Percentiles rank a stretch among this genome's conserved stretches.
These are phyloP conservation scores for Chenopodium formosanum DNA, from an alignment of 148 eudicot species.

Conservation along the genomic window DNA sequence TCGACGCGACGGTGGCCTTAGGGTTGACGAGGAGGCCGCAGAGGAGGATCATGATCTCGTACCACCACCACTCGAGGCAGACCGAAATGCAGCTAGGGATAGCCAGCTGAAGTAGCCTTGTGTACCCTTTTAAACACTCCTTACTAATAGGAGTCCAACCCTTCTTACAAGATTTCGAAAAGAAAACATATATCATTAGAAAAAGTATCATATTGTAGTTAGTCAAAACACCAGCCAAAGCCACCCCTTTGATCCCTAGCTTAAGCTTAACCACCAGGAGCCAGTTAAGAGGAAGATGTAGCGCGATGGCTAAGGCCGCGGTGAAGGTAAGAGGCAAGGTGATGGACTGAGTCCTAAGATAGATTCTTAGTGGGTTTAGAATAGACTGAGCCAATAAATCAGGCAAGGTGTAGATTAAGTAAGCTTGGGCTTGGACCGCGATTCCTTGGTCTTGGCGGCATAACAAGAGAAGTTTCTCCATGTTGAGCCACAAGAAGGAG, in stretches of 20 bases:
- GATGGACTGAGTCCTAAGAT: slow-evolving; percentile 52
- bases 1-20: slow-evolving; percentile 59
- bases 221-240: slow-evolving; percentile 38
- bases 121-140: slow-evolving; percentile 19
- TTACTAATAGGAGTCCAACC: slow-evolving; percentile 20
- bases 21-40: slow-evolving; percentile 62
- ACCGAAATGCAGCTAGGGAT: slow-evolving; percentile 80
- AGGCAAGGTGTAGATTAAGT: slow-evolving; percentile 43
- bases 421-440: slow-evolving; percentile 40
- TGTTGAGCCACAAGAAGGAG: slow-evolving; percentile 49
- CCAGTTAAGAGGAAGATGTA: slow-evolving; percentile 50
- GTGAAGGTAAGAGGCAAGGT: slow-evolving; percentile 51
- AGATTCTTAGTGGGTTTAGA: slow-evolving; percentile 52
- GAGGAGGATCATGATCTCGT: slow-evolving; percentile 75
- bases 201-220: slow-evolving; percentile 35
- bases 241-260: slow-evolving; percentile 46
- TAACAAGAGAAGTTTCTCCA: slow-evolving; percentile 36
- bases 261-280: slow-evolving; percentile 29
- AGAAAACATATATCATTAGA: slow-evolving; percentile 27
- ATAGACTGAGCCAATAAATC: slow-evolving; percentile 51
- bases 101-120: slow-evolving; percentile 31
- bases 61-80: slow-evolving; percentile 96
- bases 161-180: slow-evolving; percentile 24
- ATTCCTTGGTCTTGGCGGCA: slow-evolving; percentile 46
- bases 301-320: slow-evolving; percentile 34